phyloP scores from a whole-genome alignment of 1,139 yeast species.

The Diutina ranongensis region DNA sequence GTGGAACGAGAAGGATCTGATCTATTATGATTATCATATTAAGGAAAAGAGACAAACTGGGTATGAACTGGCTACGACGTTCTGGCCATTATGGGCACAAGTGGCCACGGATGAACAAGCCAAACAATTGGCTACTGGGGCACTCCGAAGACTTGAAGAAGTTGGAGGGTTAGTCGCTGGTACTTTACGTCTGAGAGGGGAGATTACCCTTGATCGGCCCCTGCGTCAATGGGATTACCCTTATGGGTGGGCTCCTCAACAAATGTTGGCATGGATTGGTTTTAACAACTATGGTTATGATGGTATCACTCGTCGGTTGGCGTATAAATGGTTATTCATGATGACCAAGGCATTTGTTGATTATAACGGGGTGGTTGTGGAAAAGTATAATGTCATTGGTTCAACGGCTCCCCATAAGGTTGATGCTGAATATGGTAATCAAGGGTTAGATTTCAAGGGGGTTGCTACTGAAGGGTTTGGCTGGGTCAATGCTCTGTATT shows the following conservation, averaged over 20 bases:
- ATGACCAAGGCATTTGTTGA: slow-evolving; percentile 91
- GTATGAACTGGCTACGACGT: slow-evolving; percentile 82
- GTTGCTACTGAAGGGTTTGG: slow-evolving; percentile 96
- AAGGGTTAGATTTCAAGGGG: slow-evolving; percentile 85
- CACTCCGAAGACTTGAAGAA: slow-evolving; percentile 68
- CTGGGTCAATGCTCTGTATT: slow-evolving; percentile 87
- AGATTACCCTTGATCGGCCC: slow-evolving; percentile 56
- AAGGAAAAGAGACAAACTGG: slow-evolving; percentile 41
- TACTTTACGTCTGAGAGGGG: slow-evolving; percentile 67
- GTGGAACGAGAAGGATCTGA: slow-evolving; percentile 76
- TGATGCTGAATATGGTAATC: slow-evolving; percentile 95
- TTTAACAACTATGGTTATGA: slow-evolving; percentile 60
- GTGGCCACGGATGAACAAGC: slow-evolving; percentile 71
- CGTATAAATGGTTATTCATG: slow-evolving; percentile 79
- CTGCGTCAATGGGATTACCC: slow-evolving; percentile 98
- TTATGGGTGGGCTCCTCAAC: slow-evolving; percentile 98
- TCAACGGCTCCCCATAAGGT: slow-evolving; percentile 83
- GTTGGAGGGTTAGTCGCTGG: slow-evolving; percentile 89
- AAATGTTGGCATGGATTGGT: slow-evolving; percentile 89
- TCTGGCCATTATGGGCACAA: slow-evolving; percentile 91
- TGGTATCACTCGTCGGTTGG: slow-evolving; percentile 57
- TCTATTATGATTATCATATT: slow-evolving; percentile 80
- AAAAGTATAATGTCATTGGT: slow-evolving; percentile 83
- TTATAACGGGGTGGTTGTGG: slow-evolving; percentile 91
- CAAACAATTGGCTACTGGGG: slow-evolving; percentile 39